Base-by-base conservation (phyloP, 2,329 filamentous ascomycete species). In the Periconia digitata region DNA sequence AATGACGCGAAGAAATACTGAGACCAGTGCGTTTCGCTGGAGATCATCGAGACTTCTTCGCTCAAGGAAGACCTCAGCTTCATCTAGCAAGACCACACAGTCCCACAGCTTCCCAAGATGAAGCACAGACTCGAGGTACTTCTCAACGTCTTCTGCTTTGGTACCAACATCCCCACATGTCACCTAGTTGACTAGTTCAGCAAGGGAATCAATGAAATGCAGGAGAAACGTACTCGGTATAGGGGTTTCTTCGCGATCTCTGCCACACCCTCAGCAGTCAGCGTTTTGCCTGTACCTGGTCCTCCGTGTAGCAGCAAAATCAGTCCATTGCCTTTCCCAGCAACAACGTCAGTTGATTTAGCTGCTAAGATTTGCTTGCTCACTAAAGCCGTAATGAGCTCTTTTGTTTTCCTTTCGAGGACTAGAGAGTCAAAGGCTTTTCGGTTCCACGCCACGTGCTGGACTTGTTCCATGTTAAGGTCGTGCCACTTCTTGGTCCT, bases 31-130 rank as follows among this genome's bases (percentile, higher is more conserved):
- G 58, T 81, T 81, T 15, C 77, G 71, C 34, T 68, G 66, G 13
- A 81, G 71, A 52, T 81, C 74, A 34, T 70, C 68, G 34, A 71
- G 70, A 44, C 75, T 67, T 8, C 79, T 72, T 61, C 74, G 68
- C 1, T 75, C 74, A 62, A 81, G 74, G 61, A 80, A 81, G 2
- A 81, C 76, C 50, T 81, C 79, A 7, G 78, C 77, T 62, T 81
- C 79, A 53, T 81, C 79, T 3, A 81, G 72, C 3, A 82, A 66
- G 17, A 81, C 62, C 6, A 81, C 74, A 8, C 76, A 77, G 18
- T 75, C 72, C 79, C 79, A 82, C 15, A 72, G 72, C 0, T 73
- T 72, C 2, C 77, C 78, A 49, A 79, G 73, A 48, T 73, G 67
- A 35, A 83, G 78, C 23, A 74, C 70, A 23, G 70, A 66, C 46